A percentile compares a stretch with the other conserved stretches of the same genome.
These are phyloP conservation scores for Hypomyces perniciosus DNA, from an alignment of 2,329 filamentous ascomycete genomes.

Conservation along the genomic window DNA sequence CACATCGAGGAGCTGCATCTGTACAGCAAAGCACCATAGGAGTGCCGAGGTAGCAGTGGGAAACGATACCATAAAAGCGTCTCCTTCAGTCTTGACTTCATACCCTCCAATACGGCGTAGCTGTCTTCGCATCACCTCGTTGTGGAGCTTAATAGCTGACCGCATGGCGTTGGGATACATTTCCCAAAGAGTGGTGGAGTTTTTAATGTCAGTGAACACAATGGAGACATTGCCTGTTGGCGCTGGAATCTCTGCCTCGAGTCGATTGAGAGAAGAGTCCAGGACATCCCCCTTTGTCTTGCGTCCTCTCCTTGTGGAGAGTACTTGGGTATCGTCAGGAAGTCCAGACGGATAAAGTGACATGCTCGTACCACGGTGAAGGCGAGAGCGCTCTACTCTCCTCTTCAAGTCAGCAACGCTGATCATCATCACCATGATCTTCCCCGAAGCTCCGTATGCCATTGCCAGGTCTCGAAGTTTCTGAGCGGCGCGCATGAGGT, in stretches of 20 bases:
- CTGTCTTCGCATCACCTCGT: slow-evolving; percentile 92
- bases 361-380: slow-evolving; percentile 74
- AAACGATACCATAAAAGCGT: slow-evolving; percentile 99
- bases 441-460: slow-evolving; percentile 86
- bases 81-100: slow-evolving; percentile 98
- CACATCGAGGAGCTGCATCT: slow-evolving; percentile 79
- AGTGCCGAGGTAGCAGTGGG: slow-evolving; percentile 90
- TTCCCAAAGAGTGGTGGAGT: slow-evolving; percentile 94
- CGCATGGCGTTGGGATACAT: slow-evolving; percentile 92
- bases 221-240: slow-evolving; percentile 87
- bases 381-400: slow-evolving; percentile 65
- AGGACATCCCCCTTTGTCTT: slow-evolving; percentile 59
- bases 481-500: slow-evolving; percentile 92
- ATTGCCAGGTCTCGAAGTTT: slow-evolving; percentile 93
- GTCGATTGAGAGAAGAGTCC: slow-evolving; percentile 78
- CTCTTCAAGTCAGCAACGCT: slow-evolving; percentile 87
- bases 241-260: slow-evolving; percentile 86
- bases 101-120: slow-evolving; percentile 91
- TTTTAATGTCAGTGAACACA: slow-evolving; percentile 98
- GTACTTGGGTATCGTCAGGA: slow-evolving; percentile 62
- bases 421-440: slow-evolving; percentile 99
- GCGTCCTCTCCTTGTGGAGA: slow-evolving; percentile 58
- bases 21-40: slow-evolving; percentile 94
- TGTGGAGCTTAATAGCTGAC: slow-evolving; percentile 94
- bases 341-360: slow-evolving; percentile 74